Conservation (phyloP, 805 yeast genomes). For the Candida dajiaensis region DNA sequence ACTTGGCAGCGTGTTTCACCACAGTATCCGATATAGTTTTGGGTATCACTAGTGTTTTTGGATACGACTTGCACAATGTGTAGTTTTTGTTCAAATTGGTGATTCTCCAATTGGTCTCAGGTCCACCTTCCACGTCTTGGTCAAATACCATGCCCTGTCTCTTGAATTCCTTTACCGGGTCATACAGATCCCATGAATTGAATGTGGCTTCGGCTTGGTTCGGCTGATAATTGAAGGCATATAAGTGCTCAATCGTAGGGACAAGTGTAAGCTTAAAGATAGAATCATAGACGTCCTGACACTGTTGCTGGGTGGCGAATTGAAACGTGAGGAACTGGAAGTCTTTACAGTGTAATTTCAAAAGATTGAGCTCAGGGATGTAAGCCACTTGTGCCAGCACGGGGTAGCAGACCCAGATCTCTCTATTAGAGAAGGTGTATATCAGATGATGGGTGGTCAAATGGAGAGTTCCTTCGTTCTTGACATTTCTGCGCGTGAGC, state of each 20-base stretch:
- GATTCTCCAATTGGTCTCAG: conserved; percentile 55
- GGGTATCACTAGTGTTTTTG: conserved; percentile 65
- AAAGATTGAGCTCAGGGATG: conserved; percentile 35
- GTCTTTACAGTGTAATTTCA: conserved; percentile 77
- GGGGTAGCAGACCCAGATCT: conserved; percentile 91
- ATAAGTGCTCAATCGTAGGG: conserved; percentile 48
- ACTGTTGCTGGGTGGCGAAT: conserved; percentile 50
- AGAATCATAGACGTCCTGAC: conserved; percentile 68
- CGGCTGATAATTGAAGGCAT: conserved; percentile 80
- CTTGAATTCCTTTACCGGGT: conserved; percentile 55
- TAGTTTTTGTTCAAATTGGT: conserved; percentile 60
- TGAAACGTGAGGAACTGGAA: conserved; percentile 78
- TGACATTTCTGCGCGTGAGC: not conserved
- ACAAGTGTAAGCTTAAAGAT: conserved; percentile 61
- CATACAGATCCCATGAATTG: conserved; percentile 71
- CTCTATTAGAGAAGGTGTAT: conserved; percentile 45
- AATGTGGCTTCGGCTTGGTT: conserved; percentile 58
- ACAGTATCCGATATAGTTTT: conserved; percentile 74
- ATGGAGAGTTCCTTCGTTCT: conserved; percentile 49
- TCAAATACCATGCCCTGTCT: conserved; percentile 58
- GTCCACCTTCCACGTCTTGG: conserved; percentile 7
- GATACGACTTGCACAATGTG: conserved; percentile 71
- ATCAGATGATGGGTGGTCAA: conserved; percentile 74
- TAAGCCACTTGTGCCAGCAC: conserved; percentile 49
- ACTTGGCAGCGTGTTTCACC: conserved; percentile 76